A percentile compares a stretch with the other conserved stretches of the same genome.
Evolutionary conservation across 768 basidiomycete species (phyloP).

Genomic region (Amanita subjunquillea): DNA sequence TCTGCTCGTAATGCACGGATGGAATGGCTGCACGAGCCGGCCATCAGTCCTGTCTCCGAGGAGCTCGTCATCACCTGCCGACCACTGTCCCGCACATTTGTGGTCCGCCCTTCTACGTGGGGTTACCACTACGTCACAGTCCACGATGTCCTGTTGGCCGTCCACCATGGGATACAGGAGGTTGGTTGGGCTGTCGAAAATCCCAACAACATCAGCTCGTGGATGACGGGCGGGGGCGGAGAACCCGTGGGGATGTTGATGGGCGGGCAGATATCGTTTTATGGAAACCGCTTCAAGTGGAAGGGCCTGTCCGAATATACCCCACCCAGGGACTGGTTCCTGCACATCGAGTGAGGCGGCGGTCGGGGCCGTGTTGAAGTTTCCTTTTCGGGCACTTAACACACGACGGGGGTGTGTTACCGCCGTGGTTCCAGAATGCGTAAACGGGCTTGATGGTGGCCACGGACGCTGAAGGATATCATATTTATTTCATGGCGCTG

Average conservation of each 20-base stretch:
- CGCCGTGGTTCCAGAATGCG: neutral
- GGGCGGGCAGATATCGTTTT: neutral
- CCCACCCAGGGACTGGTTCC: neutral
- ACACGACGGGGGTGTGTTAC: neutral
- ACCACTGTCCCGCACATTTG: neutral
- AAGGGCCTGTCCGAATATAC: conserved; percentile 1
- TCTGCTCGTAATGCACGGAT: neutral
- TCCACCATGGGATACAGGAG: neutral
- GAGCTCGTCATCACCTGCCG: neutral
- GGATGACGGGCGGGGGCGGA: neutral
- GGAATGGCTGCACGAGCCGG: conserved; percentile 1
- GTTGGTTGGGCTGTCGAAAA: neutral
- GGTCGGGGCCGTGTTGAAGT: neutral
- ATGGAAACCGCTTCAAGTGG: neutral
- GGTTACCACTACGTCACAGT: neutral
- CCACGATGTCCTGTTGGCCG: neutral
- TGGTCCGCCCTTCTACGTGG: neutral
- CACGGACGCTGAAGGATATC: neutral
- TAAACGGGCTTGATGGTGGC: neutral
- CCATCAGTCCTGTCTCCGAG: neutral
- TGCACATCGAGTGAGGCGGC: conserved; percentile 1
- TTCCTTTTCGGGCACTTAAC: neutral
- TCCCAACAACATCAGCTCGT: neutral
- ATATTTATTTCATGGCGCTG: neutral
- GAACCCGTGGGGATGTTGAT: neutral